phyloP scores from a whole-genome alignment of 192 early-diverging fungal species.

The Anaeromyces robustus region DNA sequence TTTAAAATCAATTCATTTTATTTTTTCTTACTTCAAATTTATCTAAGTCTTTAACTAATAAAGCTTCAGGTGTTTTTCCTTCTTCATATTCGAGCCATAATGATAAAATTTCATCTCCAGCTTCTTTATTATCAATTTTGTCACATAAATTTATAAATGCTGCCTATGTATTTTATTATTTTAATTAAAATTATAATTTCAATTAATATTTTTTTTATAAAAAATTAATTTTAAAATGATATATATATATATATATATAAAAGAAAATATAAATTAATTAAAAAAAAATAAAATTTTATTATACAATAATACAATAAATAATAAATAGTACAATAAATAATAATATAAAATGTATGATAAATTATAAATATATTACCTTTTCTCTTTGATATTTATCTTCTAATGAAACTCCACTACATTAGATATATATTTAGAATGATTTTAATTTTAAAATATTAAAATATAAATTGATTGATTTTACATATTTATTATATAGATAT shows the following conservation, averaged over 20 bases:
- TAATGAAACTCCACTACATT: slow-evolving; percentile 56
- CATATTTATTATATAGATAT: too few species aligned
- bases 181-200: too few species aligned
- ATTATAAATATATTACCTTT: slow-evolving; percentile 22
- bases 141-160: background rate
- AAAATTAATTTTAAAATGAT: background rate
- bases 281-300: too few species aligned
- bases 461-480: too few species aligned
- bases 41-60: slow-evolving; percentile 78
- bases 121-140: background rate
- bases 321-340: too few species aligned
- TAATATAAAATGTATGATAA: too few species aligned
- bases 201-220: background rate
- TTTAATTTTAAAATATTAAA: too few species aligned
- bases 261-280: too few species aligned
- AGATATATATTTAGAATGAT: too few species aligned
- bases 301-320: too few species aligned
- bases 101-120: slow-evolving; percentile 40
- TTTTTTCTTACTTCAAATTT: slow-evolving; percentile 96
- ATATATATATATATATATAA: too few species aligned
- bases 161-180: background rate
- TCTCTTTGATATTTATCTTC: slow-evolving; percentile 63
- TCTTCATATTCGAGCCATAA: slow-evolving; percentile 84
- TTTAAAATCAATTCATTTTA: slow-evolving; percentile 2
- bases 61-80: slow-evolving; percentile 50